phyloP scores from a whole-genome alignment of 257 asterid genomes.

The Primulina huaijiensis region DNA sequence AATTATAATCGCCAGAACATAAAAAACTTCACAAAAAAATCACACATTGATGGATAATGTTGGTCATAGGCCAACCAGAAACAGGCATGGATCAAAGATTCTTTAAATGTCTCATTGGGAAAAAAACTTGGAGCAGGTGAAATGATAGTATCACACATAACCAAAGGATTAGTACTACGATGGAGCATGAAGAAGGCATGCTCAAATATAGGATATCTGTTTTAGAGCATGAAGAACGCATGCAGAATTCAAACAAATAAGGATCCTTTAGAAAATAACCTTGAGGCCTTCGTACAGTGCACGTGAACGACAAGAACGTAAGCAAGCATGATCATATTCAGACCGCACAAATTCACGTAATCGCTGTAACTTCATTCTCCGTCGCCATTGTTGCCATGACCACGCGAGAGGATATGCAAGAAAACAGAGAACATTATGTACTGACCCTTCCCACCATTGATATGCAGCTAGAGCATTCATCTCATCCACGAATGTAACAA shows the following conservation, averaged over 20 bases:
- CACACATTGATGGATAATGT: conserved; percentile 4
- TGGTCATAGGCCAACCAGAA: not conserved
- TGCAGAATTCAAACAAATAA: conserved; percentile 6
- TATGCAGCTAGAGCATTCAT: conserved; percentile 84
- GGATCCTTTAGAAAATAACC: conserved; percentile 44
- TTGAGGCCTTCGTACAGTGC: conserved; percentile 98
- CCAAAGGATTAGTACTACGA: no score
- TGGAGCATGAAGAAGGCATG: no score
- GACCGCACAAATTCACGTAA: conserved; percentile 96
- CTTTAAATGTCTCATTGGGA: not conserved
- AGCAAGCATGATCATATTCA: conserved; percentile 96
- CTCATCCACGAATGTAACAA: conserved; percentile 87
- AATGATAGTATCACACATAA: not conserved
- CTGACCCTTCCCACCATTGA: conserved; percentile 99
- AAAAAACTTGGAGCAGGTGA: conserved; percentile 17
- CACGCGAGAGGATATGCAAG: conserved; percentile 91
- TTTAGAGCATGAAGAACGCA: conserved; percentile 21
- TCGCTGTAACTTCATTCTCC: conserved; percentile 80
- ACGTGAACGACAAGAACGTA: conserved; percentile 99
- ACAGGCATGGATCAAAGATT: not conserved
- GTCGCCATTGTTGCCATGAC: conserved; percentile 99
- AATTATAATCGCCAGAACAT: not conserved
- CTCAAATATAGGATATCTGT: not conserved
- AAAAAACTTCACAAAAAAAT: not conserved
- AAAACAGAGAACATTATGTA: conserved; percentile 78